A percentile compares a stretch with the other conserved stretches of the same genome.
These are phyloP conservation scores for Rhodotorula sp. DNA, from an alignment of 1,284 basidiomycete species.

Conservation along the genomic window DNA sequence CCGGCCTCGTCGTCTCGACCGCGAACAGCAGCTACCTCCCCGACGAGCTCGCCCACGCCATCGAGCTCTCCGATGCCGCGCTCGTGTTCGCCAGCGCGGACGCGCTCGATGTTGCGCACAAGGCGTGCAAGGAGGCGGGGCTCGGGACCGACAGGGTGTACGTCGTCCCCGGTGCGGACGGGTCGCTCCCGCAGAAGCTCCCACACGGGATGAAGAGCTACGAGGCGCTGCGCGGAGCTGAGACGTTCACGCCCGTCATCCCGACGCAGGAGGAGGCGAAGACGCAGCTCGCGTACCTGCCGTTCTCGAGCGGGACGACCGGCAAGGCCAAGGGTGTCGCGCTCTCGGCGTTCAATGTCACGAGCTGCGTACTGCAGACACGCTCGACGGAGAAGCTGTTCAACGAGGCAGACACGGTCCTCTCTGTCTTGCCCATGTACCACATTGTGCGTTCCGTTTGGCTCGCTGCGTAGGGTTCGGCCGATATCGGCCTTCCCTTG, in stretches of 20 bases:
- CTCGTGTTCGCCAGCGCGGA: conserved; percentile 33
- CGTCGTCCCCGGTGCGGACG: conserved; percentile 32
- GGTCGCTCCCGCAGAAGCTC: conserved; percentile 13
- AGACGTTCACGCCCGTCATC: conserved; percentile 22
- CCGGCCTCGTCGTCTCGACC: conserved; percentile 36
- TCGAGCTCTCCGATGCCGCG: conserved; percentile 18
- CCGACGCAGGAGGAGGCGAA: conserved; percentile 12
- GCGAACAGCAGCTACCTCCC: conserved; percentile 39
- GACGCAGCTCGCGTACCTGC: conserved; percentile 25
- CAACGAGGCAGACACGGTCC: conserved; percentile 22
- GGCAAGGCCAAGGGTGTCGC: conserved; percentile 36
- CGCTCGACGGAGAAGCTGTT: conserved; percentile 19
- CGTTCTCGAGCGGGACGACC: conserved; percentile 38
- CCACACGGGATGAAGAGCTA: conserved; percentile 18
- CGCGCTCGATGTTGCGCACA: conserved; percentile 17
- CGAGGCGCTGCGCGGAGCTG: conserved; percentile 18
- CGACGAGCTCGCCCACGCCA: conserved; percentile 32
- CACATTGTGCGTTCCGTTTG: conserved; percentile 2
- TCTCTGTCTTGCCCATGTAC: conserved; percentile 26
- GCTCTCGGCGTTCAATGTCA: conserved; percentile 30
- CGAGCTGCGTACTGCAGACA: conserved; percentile 21
- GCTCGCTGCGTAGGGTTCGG: too few species aligned
- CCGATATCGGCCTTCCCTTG: too few species aligned
- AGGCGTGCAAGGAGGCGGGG: conserved; percentile 24
- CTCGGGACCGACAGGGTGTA: conserved; percentile 19